Percentiles rank a stretch among this genome's conserved stretches.
These are phyloP conservation scores for Exophiala xenobiotica DNA, from an alignment of 2,329 filamentous ascomycete species.

Conservation along the genomic window DNA sequence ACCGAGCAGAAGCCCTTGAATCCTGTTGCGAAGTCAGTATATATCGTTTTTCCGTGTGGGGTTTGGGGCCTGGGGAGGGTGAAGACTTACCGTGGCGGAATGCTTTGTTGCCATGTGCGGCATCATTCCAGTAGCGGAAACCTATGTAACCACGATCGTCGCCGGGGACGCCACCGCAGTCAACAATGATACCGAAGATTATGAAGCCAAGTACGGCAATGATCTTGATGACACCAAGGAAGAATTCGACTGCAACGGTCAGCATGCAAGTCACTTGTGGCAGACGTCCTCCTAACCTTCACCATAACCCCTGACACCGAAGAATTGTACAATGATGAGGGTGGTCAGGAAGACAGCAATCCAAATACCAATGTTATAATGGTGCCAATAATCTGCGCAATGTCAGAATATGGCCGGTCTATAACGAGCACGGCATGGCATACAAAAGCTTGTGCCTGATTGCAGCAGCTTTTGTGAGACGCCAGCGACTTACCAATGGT, in stretches of 20 bases:
- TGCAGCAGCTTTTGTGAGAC: constrained; percentile 57
- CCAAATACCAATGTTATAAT: constrained; percentile 63
- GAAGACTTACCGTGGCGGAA: constrained; percentile 59
- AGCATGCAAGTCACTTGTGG: not conserved
- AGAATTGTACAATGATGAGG: constrained; percentile 80
- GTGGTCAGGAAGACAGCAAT: constrained; percentile 76
- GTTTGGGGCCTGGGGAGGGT: not conserved
- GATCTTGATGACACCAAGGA: constrained; percentile 84
- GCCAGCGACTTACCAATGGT: constrained; percentile 37
- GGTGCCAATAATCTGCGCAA: constrained; percentile 20
- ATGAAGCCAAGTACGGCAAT: constrained; percentile 85
- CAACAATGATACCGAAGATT: constrained; percentile 80
- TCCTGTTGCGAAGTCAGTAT: constrained; percentile 31
- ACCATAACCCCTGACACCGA: constrained; percentile 83
- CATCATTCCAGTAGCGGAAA: constrained; percentile 65
- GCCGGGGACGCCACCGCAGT: constrained; percentile 72
- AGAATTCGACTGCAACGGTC: constrained; percentile 64
- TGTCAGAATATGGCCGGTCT: not conserved
- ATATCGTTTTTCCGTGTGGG: too few species aligned
- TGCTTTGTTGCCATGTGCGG: constrained; percentile 49
- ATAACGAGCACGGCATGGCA: not conserved
- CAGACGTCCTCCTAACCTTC: constrained; percentile 46
- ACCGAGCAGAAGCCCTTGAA: constrained; percentile 65
- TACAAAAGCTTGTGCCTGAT: constrained; percentile 64
- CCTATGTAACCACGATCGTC: constrained; percentile 70